Evolutionary conservation across 2,329 filamentous ascomycete genomes (phyloP), one percentile per base, ranked within the genome.

Genomic region (Ophiostoma ulmi): DNA sequence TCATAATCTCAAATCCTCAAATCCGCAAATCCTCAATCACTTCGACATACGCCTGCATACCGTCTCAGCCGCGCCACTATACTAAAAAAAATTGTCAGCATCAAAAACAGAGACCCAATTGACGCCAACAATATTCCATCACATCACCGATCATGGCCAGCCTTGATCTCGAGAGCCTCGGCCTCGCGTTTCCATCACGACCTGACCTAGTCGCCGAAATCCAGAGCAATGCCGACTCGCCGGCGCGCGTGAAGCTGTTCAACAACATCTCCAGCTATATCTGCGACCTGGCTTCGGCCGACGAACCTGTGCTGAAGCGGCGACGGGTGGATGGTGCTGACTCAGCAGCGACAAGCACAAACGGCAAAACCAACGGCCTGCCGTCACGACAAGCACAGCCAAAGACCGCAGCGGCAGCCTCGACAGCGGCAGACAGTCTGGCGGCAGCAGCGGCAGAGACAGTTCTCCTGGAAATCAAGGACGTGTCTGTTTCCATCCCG

Each of bases 401-500:
- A 35, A 63, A 63, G n/a, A 26, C 13, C 6, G 6, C 58, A 11
- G 52, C 14, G n/a, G 20, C n/a, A 17, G 58, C 26, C 58, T 31
- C 58, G 26, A n/a, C 55, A 26, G 41, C 58, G 5, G 14, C 63
- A 39, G 74, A 69, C 48, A 68, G 70, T 20, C 70, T 75, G 77
- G 75, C 41, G 1, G 70, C 70, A 0, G 72, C 73, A 0, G 80
- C 80, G 1, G 79, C 81, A 6, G 87, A 89, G 74, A 75, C 81
- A 7, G 79, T 89, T 0, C 78, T 89, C 36, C 80, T 90, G 22
- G 85, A 86, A 73, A 81, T 90, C 72, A 88, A 88, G 77, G 88
- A 90, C 64, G 87, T 91, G 26, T 90, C 88, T 0, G 82, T 90
- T n/a, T 86, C 87, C 0, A 83, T 90, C 4, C 89, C 89, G 0